Evolutionary conservation across 495 filamentous ascomycete species (phyloP), one percentile per base, ranked within the genome.

Genomic region (Podospora tetraspora): DNA sequence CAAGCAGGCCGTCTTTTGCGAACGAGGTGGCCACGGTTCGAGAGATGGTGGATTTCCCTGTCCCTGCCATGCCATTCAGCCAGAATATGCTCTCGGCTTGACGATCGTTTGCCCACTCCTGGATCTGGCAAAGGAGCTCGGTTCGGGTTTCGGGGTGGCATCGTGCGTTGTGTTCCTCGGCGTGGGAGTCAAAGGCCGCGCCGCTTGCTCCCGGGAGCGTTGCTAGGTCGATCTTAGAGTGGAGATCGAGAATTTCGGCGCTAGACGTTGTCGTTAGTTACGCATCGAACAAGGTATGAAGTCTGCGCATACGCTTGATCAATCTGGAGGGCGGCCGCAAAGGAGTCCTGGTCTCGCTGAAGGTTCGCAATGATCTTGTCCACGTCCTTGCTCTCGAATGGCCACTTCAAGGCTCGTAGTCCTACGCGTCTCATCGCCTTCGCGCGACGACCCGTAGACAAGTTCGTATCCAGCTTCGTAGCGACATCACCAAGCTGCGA

Each of bases 31-130:
- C 81, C 1, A 82, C 67, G 9, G 81, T 82, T 21, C 75, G 77
- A 9, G 80, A 72, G 34, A 83, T 78, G 25, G 80, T 83, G 11
- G 81, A 83, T 66, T 83, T 83, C 24, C 82, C 81, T 13, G 77
- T 83, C 7, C 81, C 80, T 13, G 80, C 80, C 74, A 82, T 80
- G n/a, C 81, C 79, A 16, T 76, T 76, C 10, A 84, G 23, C 58
- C 58, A 60, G 12, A 60, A 60, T 6, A 60, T 60, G 27, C 66
- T 21, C 56, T 78, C 62, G 21, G 27, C 59, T 9, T 73, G 25
- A n/a, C 68, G 60, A 21, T 64, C 13, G 5, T 37, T 57, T 43
- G 61, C 60, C 71, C 74, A 77, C 7, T 57, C 29, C 12, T 29
- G n/a, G 34, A 77, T 76, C 30, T 73, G 37, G 3, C 24, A 37